Percentiles rank a stretch among this genome's conserved stretches.
Conservation (phyloP, 495 filamentous ascomycete species). For the Staphylotrichum tortipilum region DNA sequence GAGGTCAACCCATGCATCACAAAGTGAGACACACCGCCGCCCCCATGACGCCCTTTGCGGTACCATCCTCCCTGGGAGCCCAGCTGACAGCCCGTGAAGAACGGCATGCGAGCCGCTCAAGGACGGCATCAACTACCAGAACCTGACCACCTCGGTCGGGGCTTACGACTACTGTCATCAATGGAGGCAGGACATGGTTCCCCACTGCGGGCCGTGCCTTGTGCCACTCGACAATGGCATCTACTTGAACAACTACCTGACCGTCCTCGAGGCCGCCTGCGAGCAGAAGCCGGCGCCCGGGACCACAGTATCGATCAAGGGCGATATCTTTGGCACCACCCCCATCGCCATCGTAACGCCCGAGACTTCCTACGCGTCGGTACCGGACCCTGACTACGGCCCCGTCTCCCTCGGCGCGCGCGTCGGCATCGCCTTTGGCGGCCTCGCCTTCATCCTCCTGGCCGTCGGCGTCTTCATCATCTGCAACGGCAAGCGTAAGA, state of each 20-base stretch:
- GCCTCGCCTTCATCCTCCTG: conserved; percentile 34
- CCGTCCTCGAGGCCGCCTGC: conserved; percentile 41
- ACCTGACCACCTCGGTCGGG: conserved; percentile 25
- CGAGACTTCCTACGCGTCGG: conserved; percentile 18
- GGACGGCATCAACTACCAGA: conserved; percentile 28
- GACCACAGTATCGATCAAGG: conserved; percentile 33
- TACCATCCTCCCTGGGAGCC: too few species aligned
- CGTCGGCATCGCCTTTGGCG: conserved; percentile 45
- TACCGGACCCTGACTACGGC: conserved; percentile 23
- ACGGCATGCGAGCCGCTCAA: conserved; percentile 32
- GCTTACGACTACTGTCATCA: conserved; percentile 33
- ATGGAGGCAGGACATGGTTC: conserved; percentile 28
- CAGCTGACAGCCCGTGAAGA: conserved; percentile 21
- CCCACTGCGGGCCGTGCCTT: conserved; percentile 32
- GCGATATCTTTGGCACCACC: conserved; percentile 39
- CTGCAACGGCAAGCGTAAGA: conserved; percentile 40
- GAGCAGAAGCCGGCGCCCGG: conserved; percentile 31
- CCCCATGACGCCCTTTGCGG: not conserved
- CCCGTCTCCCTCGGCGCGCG: conserved; percentile 41
- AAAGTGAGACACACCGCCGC: too few species aligned
- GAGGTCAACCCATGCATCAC: conserved; percentile 31
- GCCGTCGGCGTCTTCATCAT: conserved; percentile 38
- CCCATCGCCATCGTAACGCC: conserved; percentile 37
- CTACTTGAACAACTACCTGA: conserved; percentile 38
- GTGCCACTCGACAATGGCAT: conserved; percentile 6